Evolutionary conservation across 148 eudicot genomes (phyloP).

Genomic region (Vaccinium vitisidaea): DNA sequence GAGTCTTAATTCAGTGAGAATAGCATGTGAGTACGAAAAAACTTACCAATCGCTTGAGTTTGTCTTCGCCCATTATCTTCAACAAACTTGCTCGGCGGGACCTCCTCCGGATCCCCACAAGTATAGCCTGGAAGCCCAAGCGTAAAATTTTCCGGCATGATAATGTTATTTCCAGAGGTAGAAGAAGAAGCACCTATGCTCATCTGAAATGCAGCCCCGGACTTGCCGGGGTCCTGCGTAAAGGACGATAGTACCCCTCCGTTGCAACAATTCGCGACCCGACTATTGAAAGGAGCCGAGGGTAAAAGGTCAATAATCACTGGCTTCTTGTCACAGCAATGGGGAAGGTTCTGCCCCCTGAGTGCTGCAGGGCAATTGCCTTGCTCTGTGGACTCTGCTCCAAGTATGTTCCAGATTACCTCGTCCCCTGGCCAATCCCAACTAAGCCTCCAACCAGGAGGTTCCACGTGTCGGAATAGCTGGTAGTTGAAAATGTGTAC

Average conservation of each 20-base stretch:
- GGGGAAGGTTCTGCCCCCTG: conserved; percentile 47
- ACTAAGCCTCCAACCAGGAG: conserved; percentile 75
- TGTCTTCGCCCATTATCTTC: conserved; percentile 67
- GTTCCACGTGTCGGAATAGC: conserved; percentile 64
- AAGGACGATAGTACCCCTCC: conserved; percentile 62
- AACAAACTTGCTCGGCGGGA: conserved; percentile 52
- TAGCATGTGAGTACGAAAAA: background rate
- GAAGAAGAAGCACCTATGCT: conserved; percentile 33
- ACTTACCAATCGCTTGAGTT: conserved; percentile 68
- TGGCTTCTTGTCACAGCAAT: conserved; percentile 62
- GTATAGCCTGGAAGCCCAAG: conserved; percentile 69
- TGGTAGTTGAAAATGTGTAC: conserved; percentile 64
- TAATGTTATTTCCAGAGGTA: background rate
- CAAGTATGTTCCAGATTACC: conserved; percentile 63
- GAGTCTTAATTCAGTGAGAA: background rate
- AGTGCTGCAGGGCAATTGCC: conserved; percentile 59
- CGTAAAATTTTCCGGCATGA: conserved; percentile 23
- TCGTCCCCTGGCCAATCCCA: conserved; percentile 64
- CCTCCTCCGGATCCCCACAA: conserved; percentile 51
- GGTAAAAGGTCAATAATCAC: conserved; percentile 69
- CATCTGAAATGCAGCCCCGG: conserved; percentile 55
- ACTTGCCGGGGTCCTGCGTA: conserved; percentile 44
- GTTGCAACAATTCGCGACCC: conserved; percentile 67
- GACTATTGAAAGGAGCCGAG: conserved; percentile 47
- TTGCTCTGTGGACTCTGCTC: conserved; percentile 79